Percentiles rank a stretch among this genome's conserved stretches.
phyloP scores from a whole-genome alignment of 202 grass and related monocot genomes.

The Panicum hallii region DNA sequence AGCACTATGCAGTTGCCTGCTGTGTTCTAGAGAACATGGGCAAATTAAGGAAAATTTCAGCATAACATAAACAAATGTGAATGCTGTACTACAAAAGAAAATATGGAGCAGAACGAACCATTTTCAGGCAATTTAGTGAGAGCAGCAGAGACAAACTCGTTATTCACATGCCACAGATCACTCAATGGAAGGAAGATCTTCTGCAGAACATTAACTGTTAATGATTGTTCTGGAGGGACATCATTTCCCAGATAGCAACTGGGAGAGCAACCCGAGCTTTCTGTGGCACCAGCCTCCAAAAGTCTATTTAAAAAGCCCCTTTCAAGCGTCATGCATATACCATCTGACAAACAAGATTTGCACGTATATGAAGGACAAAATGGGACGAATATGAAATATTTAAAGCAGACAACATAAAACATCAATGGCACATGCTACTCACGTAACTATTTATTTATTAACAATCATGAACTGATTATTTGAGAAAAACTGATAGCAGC shows the following conservation, averaged over 20 bases:
- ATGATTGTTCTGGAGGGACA: conserved; percentile 36
- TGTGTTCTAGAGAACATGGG: conserved; percentile 43
- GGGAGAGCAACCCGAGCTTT: conserved; percentile 60
- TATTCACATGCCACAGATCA: conserved; percentile 57
- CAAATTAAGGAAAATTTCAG: conserved; percentile 41
- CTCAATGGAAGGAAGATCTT: conserved; percentile 50
- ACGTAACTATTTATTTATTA: conserved; percentile 12
- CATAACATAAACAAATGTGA: conserved; percentile 12
- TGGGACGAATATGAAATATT: background rate
- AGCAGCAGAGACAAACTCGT: conserved; percentile 46
- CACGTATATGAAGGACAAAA: conserved; percentile 16
- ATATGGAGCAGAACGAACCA: conserved; percentile 47
- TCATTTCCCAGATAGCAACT: conserved; percentile 53
- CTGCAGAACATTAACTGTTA: conserved; percentile 47
- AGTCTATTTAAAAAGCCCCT: conserved; percentile 57
- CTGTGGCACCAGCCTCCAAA: conserved; percentile 62
- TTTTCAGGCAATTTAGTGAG: conserved; percentile 57
- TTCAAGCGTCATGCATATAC: conserved; percentile 41
- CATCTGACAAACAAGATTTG: conserved; percentile 47
- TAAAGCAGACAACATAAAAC: conserved; percentile 8
- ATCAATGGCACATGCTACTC: background rate
- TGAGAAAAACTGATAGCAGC: background rate
- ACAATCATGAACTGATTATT: background rate
- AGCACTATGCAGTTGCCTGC: conserved; percentile 44
- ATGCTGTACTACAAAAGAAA: conserved; percentile 30